A percentile compares a stretch with the other conserved stretches of the same genome.
Conservation (phyloP, 1,284 basidiomycete genomes). For the Boletus holoroseus region DNA sequence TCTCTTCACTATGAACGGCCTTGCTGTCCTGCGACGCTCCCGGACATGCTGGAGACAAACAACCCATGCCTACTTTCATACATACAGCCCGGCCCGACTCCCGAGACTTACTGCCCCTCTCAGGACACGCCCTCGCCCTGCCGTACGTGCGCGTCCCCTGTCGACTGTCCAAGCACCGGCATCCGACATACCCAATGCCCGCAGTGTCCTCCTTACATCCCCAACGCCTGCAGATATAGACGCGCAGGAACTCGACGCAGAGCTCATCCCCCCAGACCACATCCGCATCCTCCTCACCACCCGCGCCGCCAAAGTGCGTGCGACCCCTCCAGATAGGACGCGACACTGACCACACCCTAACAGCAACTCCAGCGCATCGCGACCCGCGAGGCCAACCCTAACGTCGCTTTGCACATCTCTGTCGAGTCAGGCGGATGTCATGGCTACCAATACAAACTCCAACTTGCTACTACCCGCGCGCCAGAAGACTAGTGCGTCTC, state of each 20-base stretch:
- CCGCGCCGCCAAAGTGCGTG: constrained; percentile 67
- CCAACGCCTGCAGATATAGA: constrained; percentile 48
- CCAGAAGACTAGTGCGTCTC: constrained; percentile 75
- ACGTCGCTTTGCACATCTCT: constrained; percentile 65
- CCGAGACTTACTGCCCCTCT: neutral
- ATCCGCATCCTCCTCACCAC: constrained; percentile 56
- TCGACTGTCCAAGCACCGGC: neutral
- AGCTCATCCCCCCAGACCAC: constrained; percentile 43
- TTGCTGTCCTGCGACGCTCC: neutral
- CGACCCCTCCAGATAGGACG: constrained; percentile 10
- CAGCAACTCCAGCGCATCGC: constrained; percentile 68
- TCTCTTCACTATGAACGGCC: neutral
- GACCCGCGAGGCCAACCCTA: constrained; percentile 49
- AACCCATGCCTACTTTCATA: no score
- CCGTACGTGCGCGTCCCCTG: neutral
- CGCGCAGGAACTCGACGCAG: constrained; percentile 52
- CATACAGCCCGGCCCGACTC: neutral
- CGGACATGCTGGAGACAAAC: neutral
- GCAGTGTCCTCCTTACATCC: constrained; percentile 23
- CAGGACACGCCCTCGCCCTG: neutral
- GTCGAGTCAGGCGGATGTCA: constrained; percentile 91
- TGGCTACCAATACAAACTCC: constrained; percentile 90
- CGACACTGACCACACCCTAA: neutral
- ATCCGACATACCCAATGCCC: constrained; percentile 4
- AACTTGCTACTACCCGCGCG: constrained; percentile 54